Conservation (phyloP, 495 filamentous ascomycete species). For the Trichoderma asperelloides region DNA sequence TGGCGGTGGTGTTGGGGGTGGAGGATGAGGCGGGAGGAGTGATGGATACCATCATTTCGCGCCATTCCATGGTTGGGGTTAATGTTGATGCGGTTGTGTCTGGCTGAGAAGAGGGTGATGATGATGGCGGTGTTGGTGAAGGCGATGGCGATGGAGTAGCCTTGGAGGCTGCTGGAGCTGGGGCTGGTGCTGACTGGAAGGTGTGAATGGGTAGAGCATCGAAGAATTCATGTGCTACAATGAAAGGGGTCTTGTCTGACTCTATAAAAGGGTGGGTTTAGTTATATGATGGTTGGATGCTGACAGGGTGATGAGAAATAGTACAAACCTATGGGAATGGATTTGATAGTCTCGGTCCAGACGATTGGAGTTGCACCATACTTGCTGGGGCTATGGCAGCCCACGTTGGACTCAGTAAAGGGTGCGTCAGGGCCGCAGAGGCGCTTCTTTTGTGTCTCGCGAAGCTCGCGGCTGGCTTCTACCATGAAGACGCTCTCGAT, state of each 20-base stretch:
- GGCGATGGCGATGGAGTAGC: slow-evolving; percentile 86
- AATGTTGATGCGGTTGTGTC: slow-evolving; percentile 70
- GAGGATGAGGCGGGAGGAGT: slow-evolving; percentile 40
- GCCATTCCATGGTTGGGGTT: slow-evolving; percentile 58
- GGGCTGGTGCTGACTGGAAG: slow-evolving; percentile 54
- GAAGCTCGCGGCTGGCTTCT: slow-evolving; percentile 71
- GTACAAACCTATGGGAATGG: slow-evolving; percentile 59
- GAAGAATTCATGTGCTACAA: slow-evolving; percentile 96
- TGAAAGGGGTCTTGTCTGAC: slow-evolving; percentile 69
- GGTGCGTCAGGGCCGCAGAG: slow-evolving; percentile 69
- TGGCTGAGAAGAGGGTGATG: slow-evolving; percentile 97
- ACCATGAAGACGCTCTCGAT: slow-evolving; percentile 85
- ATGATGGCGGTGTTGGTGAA: slow-evolving; percentile 56
- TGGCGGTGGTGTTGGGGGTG: slow-evolving; percentile 41
- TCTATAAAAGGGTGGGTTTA: slow-evolving; percentile 17
- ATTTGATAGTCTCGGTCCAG: slow-evolving; percentile 87
- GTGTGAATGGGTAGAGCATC: slow-evolving; percentile 97
- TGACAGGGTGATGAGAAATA: not conserved
- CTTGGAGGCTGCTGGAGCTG: slow-evolving; percentile 33
- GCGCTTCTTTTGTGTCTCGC: slow-evolving; percentile 65
- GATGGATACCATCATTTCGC: slow-evolving; percentile 78
- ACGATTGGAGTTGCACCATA: slow-evolving; percentile 59
- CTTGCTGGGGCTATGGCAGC: slow-evolving; percentile 68
- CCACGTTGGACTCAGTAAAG: slow-evolving; percentile 64
- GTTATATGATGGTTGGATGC: slow-evolving; percentile 10